These are phyloP conservation scores for Carex littledalei DNA, from an alignment of 176 grass and related monocot species.

Conservation along the genomic window DNA sequence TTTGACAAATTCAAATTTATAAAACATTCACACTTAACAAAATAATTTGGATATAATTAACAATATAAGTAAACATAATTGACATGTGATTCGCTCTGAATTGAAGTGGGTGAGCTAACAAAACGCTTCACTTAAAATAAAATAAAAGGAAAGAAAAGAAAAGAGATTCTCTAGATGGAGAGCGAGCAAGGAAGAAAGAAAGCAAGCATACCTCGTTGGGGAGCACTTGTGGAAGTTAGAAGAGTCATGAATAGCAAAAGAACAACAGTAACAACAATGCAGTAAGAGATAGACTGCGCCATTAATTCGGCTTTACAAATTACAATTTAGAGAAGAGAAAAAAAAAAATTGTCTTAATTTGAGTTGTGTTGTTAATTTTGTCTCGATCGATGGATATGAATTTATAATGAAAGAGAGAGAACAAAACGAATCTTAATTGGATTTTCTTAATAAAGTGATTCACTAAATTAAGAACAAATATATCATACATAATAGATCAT, in stretches of 20 bases:
- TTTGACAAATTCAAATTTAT: not conserved
- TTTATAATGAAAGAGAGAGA: not conserved
- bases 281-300: too few species aligned
- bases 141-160: not conserved
- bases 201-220: not conserved
- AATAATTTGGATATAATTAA: not conserved
- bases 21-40: not conserved
- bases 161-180: not conserved
- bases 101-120: too few species aligned
- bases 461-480: not conserved
- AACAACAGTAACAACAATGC: too few species aligned
- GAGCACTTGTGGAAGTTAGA: not conserved
- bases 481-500: not conserved
- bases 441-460: not conserved
- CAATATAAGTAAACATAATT: not conserved
- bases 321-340: too few species aligned
- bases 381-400: not conserved
- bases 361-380: not conserved
- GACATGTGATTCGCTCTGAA: too few species aligned
- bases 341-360: too few species aligned
- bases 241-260: not conserved
- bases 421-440: not conserved
- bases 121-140: not conserved
- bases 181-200: not conserved
- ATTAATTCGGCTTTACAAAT: too few species aligned